phyloP scores from a whole-genome alignment of 2,329 filamentous ascomycete genomes.

The Penicillium sp. region DNA sequence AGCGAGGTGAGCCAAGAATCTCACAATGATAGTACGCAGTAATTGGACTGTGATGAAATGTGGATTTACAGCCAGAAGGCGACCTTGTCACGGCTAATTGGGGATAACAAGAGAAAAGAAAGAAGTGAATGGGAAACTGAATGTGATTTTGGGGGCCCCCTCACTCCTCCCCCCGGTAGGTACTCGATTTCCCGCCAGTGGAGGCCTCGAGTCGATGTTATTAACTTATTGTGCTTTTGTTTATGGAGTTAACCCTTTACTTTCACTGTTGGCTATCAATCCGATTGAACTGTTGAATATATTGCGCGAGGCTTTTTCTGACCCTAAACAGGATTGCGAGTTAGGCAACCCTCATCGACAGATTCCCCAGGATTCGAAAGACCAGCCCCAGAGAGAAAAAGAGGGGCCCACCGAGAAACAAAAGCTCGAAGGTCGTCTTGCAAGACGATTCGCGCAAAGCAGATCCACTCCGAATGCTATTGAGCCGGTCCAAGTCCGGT shows the following conservation, averaged over 20 bases:
- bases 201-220: neutral
- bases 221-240: neutral
- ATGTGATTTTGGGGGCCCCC: slow-evolving; percentile 2
- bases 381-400: neutral
- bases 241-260: neutral
- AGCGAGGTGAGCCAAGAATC: neutral
- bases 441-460: slow-evolving; percentile 9
- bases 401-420: no score
- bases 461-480: slow-evolving; percentile 14
- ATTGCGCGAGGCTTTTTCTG: no score
- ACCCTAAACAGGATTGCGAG: no score
- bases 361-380: neutral
- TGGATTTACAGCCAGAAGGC: no score
- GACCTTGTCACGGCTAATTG: neutral
- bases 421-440: no score
- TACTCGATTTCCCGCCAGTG: slow-evolving; percentile 5
- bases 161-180: no score
- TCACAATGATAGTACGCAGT: no score
- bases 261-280: no score
- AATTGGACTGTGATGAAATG: neutral
- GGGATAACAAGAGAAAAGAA: neutral
- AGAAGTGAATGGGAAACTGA: neutral
- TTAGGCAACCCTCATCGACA: neutral
- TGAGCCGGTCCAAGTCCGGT: slow-evolving; percentile 31
- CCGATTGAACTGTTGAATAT: no score